Conservation (phyloP, 495 filamentous ascomycete genomes). For the Penicillium maclennaniae region DNA sequence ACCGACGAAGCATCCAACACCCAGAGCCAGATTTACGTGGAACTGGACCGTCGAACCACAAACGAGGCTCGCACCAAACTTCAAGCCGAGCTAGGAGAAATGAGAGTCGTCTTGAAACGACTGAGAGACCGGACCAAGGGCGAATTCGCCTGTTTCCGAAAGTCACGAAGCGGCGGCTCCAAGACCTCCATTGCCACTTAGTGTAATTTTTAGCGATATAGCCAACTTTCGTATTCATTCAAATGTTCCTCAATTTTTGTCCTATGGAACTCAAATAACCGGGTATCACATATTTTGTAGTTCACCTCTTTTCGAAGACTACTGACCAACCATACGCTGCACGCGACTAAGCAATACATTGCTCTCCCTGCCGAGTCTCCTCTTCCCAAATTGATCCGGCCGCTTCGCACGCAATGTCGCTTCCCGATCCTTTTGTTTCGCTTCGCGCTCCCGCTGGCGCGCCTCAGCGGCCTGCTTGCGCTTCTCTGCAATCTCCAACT, state of each 20-base stretch:
- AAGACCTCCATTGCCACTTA: constrained; percentile 15
- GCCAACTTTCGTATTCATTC: not conserved
- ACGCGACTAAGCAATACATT: constrained; percentile 77
- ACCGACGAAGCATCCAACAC: constrained; percentile 73
- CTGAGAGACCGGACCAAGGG: constrained; percentile 77
- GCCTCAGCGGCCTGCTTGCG: constrained; percentile 61
- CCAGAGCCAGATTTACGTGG: constrained; percentile 84
- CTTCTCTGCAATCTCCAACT: constrained; percentile 65
- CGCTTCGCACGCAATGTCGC: constrained; percentile 72
- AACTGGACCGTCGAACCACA: constrained; percentile 81
- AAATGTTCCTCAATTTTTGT: constrained; percentile 14
- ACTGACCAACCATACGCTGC: constrained; percentile 60
- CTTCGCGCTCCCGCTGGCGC: constrained; percentile 53
- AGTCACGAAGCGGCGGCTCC: constrained; percentile 31
- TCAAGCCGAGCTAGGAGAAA: constrained; percentile 82
- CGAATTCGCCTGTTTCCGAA: constrained; percentile 80
- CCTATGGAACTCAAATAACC: constrained; percentile 9
- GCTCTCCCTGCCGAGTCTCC: constrained; percentile 82
- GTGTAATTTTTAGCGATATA: constrained; percentile 2
- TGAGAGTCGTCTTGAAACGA: constrained; percentile 78
- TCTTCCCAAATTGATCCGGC: constrained; percentile 72
- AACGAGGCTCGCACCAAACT: constrained; percentile 73
- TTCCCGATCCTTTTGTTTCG: constrained; percentile 59
- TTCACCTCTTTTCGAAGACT: constrained; percentile 1
- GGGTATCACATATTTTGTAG: constrained; percentile 25